Evolutionary conservation across 2,329 filamentous ascomycete genomes (phyloP).

Genomic region (Chaetomium sp.): DNA sequence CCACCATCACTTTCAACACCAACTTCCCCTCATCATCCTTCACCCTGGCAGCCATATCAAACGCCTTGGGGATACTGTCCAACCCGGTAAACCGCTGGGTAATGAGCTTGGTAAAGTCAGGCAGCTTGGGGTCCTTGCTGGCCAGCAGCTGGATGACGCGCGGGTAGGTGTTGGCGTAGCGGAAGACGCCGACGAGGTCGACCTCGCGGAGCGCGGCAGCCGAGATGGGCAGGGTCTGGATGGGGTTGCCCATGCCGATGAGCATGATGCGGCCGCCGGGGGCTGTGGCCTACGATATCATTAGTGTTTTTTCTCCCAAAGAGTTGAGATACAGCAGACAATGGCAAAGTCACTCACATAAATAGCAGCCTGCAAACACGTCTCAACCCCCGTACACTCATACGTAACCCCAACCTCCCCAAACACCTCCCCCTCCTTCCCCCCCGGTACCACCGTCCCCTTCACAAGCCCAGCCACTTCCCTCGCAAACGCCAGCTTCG

Average conservation of each 20-base stretch:
- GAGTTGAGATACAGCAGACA: no score
- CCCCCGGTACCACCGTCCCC: constrained; percentile 19
- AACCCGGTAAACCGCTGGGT: constrained; percentile 65
- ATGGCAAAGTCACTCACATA: constrained; percentile 41
- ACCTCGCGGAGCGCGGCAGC: constrained; percentile 64
- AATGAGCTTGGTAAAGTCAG: constrained; percentile 60
- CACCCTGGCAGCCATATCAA: constrained; percentile 64
- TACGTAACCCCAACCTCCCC: constrained; percentile 62
- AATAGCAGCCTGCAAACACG: constrained; percentile 67
- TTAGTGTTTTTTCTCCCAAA: neutral
- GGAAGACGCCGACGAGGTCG: constrained; percentile 64
- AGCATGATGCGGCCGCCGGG: constrained; percentile 65
- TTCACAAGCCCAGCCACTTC: constrained; percentile 41
- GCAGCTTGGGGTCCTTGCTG: constrained; percentile 45
- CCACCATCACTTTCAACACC: constrained; percentile 59
- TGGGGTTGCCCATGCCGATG: constrained; percentile 66
- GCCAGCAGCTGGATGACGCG: constrained; percentile 45
- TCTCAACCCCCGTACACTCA: constrained; percentile 74
- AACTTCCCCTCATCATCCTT: constrained; percentile 63
- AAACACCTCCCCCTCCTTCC: constrained; percentile 37
- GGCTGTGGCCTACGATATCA: constrained; percentile 41
- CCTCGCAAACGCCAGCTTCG: constrained; percentile 46
- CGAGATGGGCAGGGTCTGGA: constrained; percentile 63
- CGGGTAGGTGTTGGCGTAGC: constrained; percentile 70
- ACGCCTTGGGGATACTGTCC: constrained; percentile 57